Conservation (phyloP, 2,329 filamentous ascomycete genomes). For the Ophiostoma australiae region DNA sequence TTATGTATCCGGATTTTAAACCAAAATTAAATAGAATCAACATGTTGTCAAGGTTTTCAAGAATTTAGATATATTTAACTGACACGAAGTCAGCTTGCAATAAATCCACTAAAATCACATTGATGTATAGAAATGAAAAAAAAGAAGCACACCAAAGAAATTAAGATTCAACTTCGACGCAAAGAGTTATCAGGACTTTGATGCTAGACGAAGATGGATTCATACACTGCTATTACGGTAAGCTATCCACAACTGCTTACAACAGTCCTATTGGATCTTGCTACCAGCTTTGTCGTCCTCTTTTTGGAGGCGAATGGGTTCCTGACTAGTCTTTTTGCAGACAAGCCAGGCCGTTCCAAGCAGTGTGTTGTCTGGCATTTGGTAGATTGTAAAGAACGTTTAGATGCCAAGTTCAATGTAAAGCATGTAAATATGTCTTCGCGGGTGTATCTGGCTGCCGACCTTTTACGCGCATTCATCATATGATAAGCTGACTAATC, state of each 20-base stretch:
- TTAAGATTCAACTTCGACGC: no score
- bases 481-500: neutral
- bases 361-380: neutral
- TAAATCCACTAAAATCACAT: neutral
- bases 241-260: neutral
- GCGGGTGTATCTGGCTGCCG: neutral
- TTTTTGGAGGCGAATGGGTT: slow-evolving; percentile 20
- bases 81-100: no score
- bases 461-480: neutral
- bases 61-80: no score
- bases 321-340: slow-evolving; percentile 30
- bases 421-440: neutral
- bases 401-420: neutral
- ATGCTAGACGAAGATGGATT: neutral
- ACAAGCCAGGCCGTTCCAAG: slow-evolving; percentile 17
- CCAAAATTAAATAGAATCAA: no score
- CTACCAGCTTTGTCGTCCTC: neutral
- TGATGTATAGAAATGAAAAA: neutral
- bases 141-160: neutral
- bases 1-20: neutral
- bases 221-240: neutral
- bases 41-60: no score
- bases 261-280: neutral
- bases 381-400: neutral
- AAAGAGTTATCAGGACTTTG: neutral